Evolutionary conservation across 768 basidiomycete genomes (phyloP).

Genomic region (Rhodocollybia butyracea): DNA sequence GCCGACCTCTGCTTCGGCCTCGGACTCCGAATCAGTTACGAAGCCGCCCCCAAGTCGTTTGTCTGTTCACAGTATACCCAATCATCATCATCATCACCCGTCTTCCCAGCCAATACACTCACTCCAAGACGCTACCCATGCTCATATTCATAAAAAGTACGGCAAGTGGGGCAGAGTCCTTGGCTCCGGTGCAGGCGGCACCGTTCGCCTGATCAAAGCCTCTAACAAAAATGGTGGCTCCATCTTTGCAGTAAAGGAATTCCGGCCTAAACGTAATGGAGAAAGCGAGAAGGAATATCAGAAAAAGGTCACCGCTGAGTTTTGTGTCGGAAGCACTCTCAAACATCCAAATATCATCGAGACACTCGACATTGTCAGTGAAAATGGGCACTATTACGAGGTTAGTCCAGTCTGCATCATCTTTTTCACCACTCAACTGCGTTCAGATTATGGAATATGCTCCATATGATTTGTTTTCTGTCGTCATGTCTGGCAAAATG

Average conservation of each 20-base stretch:
- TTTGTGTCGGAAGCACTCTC: slow-evolving; percentile 92
- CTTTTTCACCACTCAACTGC: slow-evolving; percentile 11
- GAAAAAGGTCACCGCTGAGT: slow-evolving; percentile 99
- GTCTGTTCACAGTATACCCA: slow-evolving; percentile 19
- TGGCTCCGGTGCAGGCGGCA: slow-evolving; percentile 97
- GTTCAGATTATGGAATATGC: slow-evolving; percentile 98
- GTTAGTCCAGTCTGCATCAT: slow-evolving; percentile 40
- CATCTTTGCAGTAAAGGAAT: slow-evolving; percentile 97
- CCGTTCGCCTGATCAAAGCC: slow-evolving; percentile 92
- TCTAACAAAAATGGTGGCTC: slow-evolving; percentile 75
- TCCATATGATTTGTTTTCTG: slow-evolving; percentile 96
- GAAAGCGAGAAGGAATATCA: slow-evolving; percentile 97
- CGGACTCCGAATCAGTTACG: slow-evolving; percentile 14
- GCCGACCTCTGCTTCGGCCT: slow-evolving; percentile 21
- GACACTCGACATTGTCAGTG: slow-evolving; percentile 96
- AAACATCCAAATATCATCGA: slow-evolving; percentile 97
- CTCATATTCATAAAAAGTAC: slow-evolving; percentile 96
- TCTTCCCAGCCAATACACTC: slow-evolving; percentile 43
- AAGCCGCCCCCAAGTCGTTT: slow-evolving; percentile 13
- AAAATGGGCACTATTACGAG: slow-evolving; percentile 99
- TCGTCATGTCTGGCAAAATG: slow-evolving; percentile 99
- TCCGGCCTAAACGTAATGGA: slow-evolving; percentile 82
- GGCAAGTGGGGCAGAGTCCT: slow-evolving; percentile 98
- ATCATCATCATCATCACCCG: slow-evolving; percentile 14
- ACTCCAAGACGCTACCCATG: slow-evolving; percentile 79